phyloP scores from a whole-genome alignment of 2,329 filamentous ascomycete species.

The Aspergillus sojae region DNA sequence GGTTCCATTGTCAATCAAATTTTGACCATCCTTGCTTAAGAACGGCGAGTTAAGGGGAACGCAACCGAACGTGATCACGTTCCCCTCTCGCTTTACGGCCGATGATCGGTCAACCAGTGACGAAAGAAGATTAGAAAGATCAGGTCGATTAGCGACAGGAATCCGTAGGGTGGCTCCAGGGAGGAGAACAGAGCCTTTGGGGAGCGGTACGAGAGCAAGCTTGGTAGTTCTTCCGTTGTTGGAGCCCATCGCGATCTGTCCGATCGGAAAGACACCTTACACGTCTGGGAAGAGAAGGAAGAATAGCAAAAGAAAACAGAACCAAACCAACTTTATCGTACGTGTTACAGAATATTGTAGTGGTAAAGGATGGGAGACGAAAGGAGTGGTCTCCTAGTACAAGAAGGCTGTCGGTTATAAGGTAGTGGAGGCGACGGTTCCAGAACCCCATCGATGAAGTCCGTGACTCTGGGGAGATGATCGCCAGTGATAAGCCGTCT shows the following conservation, averaged over 20 bases:
- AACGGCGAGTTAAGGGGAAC: constrained; percentile 79
- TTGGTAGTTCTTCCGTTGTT: constrained; percentile 43
- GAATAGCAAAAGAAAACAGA: constrained; percentile 8
- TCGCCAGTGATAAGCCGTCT: constrained; percentile 32
- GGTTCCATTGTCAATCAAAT: constrained; percentile 68
- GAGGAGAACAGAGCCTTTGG: constrained; percentile 77
- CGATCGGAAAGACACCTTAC: constrained; percentile 4
- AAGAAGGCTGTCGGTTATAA: constrained; percentile 17
- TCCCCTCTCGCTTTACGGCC: constrained; percentile 63
- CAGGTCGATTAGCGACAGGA: constrained; percentile 78
- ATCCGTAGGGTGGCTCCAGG: constrained; percentile 85
- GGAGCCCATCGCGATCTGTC: constrained; percentile 36
- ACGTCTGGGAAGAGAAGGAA: neutral
- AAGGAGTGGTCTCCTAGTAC: neutral
- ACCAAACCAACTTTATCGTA: neutral
- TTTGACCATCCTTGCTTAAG: constrained; percentile 73
- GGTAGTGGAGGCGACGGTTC: constrained; percentile 26
- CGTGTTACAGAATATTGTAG: too few relatives aligned
- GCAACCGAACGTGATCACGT: constrained; percentile 78
- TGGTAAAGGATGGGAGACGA: neutral
- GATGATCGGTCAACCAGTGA: constrained; percentile 78
- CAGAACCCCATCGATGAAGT: constrained; percentile 33
- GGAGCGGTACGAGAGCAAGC: constrained; percentile 79
- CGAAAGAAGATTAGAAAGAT: constrained; percentile 85
- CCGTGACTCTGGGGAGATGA: constrained; percentile 35